Percentiles rank a stretch among this genome's conserved stretches.
phyloP scores from a whole-genome alignment of 257 asterid genomes.

The Knoxia roxburghii region DNA sequence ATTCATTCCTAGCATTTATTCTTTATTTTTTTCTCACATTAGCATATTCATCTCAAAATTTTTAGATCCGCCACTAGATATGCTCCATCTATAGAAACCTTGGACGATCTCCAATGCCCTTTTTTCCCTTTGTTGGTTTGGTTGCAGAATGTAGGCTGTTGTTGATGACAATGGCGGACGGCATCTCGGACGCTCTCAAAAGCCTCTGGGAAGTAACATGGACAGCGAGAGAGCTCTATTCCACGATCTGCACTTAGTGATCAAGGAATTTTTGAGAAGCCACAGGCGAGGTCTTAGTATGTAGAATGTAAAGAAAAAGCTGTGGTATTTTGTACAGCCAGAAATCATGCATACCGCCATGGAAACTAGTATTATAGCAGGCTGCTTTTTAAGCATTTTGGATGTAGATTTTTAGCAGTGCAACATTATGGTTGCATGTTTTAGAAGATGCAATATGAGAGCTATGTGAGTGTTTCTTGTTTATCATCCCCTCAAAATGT shows the following conservation, averaged over 20 bases:
- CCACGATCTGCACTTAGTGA: constrained; percentile 19
- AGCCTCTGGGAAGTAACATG: constrained; percentile 55
- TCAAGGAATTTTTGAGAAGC: background rate
- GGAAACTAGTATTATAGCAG: background rate
- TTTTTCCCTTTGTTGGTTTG: background rate
- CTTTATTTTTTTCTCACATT: too few relatives aligned
- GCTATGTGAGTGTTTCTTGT: too few relatives aligned
- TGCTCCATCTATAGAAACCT: too few relatives aligned
- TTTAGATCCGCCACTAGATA: too few relatives aligned
- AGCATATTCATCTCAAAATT: too few relatives aligned
- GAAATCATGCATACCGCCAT: background rate
- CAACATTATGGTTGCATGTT: too few relatives aligned
- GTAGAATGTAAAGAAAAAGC: background rate
- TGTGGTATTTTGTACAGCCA: constrained; percentile 7
- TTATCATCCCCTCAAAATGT: too few relatives aligned
- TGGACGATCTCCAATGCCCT: background rate
- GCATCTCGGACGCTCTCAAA: constrained; percentile 30
- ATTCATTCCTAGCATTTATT: too few relatives aligned
- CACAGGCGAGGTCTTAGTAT: background rate
- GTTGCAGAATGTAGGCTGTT: constrained; percentile 51
- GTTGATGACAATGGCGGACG: constrained; percentile 45
- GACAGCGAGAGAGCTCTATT: constrained; percentile 55
- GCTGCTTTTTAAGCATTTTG: background rate
- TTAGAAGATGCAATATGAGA: too few relatives aligned
- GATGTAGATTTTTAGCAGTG: background rate